Conservation (phyloP, 768 basidiomycete genomes). For the Guyanaporus albipodus region DNA sequence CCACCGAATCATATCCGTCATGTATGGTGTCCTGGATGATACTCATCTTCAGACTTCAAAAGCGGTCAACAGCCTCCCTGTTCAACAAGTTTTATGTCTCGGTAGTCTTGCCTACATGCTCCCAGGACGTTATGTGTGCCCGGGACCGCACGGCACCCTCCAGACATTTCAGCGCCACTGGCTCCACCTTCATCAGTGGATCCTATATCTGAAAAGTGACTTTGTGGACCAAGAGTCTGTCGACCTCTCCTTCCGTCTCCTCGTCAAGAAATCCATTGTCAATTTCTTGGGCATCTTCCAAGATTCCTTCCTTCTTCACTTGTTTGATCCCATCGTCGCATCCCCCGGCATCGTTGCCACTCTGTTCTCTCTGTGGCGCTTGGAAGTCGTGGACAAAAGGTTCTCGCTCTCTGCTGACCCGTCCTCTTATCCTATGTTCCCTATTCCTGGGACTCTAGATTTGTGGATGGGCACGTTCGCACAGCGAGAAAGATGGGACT, state of each 20-base stretch:
- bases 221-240: slow-evolving; percentile 20
- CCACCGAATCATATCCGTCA: slow-evolving; percentile 13
- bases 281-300: slow-evolving; percentile 22
- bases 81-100: slow-evolving; percentile 21
- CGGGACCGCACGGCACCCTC: slow-evolving; percentile 1
- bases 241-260: slow-evolving; percentile 20
- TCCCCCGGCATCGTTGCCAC: slow-evolving; percentile 18
- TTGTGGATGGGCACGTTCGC: slow-evolving; percentile 28
- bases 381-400: slow-evolving; percentile 19
- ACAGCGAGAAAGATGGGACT: slow-evolving; percentile 22
- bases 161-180: slow-evolving; percentile 15
- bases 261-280: slow-evolving; percentile 16
- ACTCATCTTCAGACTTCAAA: slow-evolving; percentile 16
- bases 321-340: slow-evolving; percentile 15
- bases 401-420: slow-evolving; percentile 14
- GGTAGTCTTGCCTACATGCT: slow-evolving; percentile 15
- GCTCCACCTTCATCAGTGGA: slow-evolving; percentile 19
- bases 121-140: background rate
- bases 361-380: slow-evolving; percentile 27
- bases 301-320: slow-evolving; percentile 10
- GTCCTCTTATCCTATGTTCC: background rate
- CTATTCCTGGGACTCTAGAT: slow-evolving; percentile 19
- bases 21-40: slow-evolving; percentile 20
- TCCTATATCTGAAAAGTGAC: slow-evolving; percentile 23
- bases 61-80: slow-evolving; percentile 9